phyloP scores from a whole-genome alignment of 2,329 filamentous ascomycete genomes.

The Colletotrichum sidae region DNA sequence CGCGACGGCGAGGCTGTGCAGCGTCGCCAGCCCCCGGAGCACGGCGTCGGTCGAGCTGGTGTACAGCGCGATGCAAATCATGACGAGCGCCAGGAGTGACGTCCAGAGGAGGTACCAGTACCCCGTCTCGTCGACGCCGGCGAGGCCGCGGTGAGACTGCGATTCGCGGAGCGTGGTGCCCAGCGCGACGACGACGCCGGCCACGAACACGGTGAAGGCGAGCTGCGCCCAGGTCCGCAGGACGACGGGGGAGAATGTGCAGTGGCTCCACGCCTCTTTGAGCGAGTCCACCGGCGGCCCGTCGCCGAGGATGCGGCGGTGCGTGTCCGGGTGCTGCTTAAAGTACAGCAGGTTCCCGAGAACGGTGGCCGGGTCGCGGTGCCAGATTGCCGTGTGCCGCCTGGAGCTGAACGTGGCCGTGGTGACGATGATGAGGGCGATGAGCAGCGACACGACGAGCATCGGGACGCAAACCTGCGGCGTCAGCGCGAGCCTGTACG shows the following conservation, averaged over 20 bases:
- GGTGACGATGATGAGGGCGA: neutral
- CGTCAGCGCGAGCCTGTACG: conserved; percentile 15
- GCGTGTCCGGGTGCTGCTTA: neutral
- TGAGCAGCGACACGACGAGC: neutral
- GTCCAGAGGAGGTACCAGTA: conserved; percentile 27
- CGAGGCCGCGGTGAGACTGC: conserved; percentile 2
- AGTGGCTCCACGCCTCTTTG: conserved; percentile 8
- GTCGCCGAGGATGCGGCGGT: neutral
- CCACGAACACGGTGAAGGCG: neutral
- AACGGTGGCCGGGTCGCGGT: conserved; percentile 21
- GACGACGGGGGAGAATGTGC: conserved; percentile 10
- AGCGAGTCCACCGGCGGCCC: neutral
- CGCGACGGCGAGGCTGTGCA: conserved; percentile 7
- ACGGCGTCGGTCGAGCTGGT: conserved; percentile 8
- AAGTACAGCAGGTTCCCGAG: conserved; percentile 21
- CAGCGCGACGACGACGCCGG: conserved; percentile 8
- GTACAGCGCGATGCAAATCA: conserved; percentile 22
- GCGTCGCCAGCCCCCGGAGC: conserved; percentile 1
- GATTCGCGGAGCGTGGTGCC: conserved; percentile 4
- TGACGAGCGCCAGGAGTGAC: conserved; percentile 10
- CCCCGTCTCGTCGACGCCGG: conserved; percentile 10
- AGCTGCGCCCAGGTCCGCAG: conserved; percentile 8
- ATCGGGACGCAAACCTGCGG: conserved; percentile 13
- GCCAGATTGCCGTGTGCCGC: conserved; percentile 8
- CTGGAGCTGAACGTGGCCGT: neutral